Conservation (phyloP, 192 early-diverging fungal genomes). For the Backusella liffmaniae region DNA sequence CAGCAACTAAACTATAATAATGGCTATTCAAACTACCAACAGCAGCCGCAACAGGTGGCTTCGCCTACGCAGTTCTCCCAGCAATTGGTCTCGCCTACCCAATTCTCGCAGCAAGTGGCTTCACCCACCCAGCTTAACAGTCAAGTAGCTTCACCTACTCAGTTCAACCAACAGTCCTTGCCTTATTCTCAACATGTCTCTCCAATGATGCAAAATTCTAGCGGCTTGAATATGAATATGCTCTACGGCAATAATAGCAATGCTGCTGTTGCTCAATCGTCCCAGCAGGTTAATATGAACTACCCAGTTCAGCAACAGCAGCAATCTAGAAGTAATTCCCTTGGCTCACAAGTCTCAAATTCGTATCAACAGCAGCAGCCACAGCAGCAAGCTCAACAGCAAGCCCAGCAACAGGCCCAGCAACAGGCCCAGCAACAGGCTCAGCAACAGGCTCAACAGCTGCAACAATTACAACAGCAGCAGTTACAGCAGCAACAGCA, state of each 20-base stretch:
- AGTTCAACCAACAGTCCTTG: not conserved
- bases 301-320: not conserved
- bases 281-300: not conserved
- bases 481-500: not conserved
- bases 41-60: not conserved
- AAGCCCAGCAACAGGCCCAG: not conserved
- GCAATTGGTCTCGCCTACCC: not conserved
- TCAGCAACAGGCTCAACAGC: not conserved
- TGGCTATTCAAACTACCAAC: slow-evolving; percentile 2
- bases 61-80: not conserved
- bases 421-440: not conserved
- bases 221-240: not conserved
- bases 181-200: not conserved
- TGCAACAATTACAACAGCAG: not conserved
- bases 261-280: not conserved
- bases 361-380: not conserved
- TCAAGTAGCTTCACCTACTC: not conserved
- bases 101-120: not conserved
- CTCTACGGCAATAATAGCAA: not conserved
- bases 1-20: slow-evolving; percentile 7
- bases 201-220: not conserved
- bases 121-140: not conserved
- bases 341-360: not conserved
- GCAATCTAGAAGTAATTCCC: not conserved
- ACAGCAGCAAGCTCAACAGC: not conserved